Base-by-base conservation (phyloP, 2,329 filamentous ascomycete genomes). In the Trichoderma sp. region DNA sequence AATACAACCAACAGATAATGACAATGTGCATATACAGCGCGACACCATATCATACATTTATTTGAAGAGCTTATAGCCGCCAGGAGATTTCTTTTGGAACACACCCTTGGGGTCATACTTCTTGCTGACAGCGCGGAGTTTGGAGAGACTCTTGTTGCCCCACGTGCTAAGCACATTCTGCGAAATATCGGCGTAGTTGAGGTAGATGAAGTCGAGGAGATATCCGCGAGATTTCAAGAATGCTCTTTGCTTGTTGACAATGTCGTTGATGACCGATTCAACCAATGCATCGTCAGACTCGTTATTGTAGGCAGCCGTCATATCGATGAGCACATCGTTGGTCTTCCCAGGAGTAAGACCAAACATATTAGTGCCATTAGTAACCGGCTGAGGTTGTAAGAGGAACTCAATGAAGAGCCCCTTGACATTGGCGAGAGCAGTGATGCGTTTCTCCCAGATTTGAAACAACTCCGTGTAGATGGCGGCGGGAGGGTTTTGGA, bases 51-150 rank as follows among this genome's bases (percentile, higher is more conserved):
- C 18, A 5, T 47, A 21, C 43, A 51, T 12, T 18, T 58, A 30
- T 24, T 68, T 68, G 34, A 62, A 71, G 24, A 70, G 58, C 47
- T 71, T 71, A n/a, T 36, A 66, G 6, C 69, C 61, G 4, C 69
- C 61, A 12, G 61, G 69, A 66, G 53, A 24, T 11, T 62, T 43
- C 3, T 18, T 62, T 26, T 74, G 73, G 47, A 73, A 74, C 6
- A 74, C 43, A 15, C 67, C 64, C 11, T 43, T 30, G 12, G 73
- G 73, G n/a, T 74, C 73, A 43, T 74, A 74, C 32, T 71, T 71
- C 26, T 51, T 57, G 21, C 62, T 63, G 28, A 57, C 67, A 4
- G 36, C 67, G n/a, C 34, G 57, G 9, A 74, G 18, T 21, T 43
- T 36, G 6, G 34, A 11, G 6, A 71, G 24, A n/a, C 65, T 73